A percentile compares a stretch with the other conserved stretches of the same genome.
Conservation (phyloP, 768 basidiomycete genomes). For the Lyophyllum shimeji region DNA sequence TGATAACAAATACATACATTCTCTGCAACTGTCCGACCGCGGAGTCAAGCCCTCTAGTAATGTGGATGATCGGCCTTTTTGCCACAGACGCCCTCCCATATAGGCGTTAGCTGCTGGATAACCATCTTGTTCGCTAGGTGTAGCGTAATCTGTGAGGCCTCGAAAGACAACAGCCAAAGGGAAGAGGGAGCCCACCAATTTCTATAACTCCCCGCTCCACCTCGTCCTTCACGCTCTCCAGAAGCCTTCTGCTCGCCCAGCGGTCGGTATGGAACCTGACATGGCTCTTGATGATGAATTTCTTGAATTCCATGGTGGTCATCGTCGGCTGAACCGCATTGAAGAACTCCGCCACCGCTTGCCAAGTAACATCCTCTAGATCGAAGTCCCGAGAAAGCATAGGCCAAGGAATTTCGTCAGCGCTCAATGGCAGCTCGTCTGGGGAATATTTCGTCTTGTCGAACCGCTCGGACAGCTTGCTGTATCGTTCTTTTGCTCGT, state of each 20-base stretch:
- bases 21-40: background rate
- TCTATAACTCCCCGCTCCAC: slow-evolving; percentile 58
- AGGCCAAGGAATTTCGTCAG: slow-evolving; percentile 76
- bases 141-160: background rate
- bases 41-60: background rate
- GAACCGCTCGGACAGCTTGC: slow-evolving; percentile 55
- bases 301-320: slow-evolving; percentile 60
- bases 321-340: slow-evolving; percentile 47
- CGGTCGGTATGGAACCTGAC: slow-evolving; percentile 79
- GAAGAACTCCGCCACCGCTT: slow-evolving; percentile 73
- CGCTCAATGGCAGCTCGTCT: slow-evolving; percentile 50
- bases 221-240: slow-evolving; percentile 58
- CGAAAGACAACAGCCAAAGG: background rate
- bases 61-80: background rate
- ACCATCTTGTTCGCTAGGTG: slow-evolving; percentile 47
- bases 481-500: slow-evolving; percentile 74
- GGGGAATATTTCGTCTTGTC: slow-evolving; percentile 57
- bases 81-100: slow-evolving; percentile 49
- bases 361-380: slow-evolving; percentile 70
- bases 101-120: slow-evolving; percentile 69
- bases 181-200: slow-evolving; percentile 45
- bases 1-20: background rate
- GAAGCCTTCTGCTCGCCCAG: slow-evolving; percentile 68
- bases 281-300: slow-evolving; percentile 68
- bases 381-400: slow-evolving; percentile 56